A percentile compares a stretch with the other conserved stretches of the same genome.
phyloP scores from a whole-genome alignment of 139 green algal genomes.

The Haematococcus lacustris region DNA sequence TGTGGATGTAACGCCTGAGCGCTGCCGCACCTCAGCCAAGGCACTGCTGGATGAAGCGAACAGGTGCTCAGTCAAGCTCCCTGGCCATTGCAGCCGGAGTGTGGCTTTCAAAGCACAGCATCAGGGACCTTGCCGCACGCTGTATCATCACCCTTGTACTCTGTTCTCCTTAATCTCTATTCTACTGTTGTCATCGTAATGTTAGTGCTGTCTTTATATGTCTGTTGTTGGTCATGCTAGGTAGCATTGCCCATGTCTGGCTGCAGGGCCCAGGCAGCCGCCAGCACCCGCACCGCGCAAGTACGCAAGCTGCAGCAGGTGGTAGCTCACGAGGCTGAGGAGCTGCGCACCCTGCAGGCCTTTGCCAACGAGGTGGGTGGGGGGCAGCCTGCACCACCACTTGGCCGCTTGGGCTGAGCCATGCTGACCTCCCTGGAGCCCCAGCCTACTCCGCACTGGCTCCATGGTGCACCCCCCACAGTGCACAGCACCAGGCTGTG shows the following conservation, averaged over 20 bases:
- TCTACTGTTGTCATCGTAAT: too few species aligned
- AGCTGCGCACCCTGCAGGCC: neutral
- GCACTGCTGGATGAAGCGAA: neutral
- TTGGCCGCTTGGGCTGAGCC: too few species aligned
- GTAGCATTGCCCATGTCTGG: neutral
- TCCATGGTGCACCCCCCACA: too few species aligned
- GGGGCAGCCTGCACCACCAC: too few species aligned
- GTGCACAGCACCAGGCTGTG: too few species aligned
- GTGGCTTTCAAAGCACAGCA: neutral
- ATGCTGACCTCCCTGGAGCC: too few species aligned
- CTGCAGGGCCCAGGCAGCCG: neutral
- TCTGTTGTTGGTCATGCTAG: neutral
- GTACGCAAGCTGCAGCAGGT: slow-evolving; percentile 2
- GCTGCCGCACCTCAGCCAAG: neutral
- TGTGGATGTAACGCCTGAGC: neutral
- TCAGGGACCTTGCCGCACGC: neutral
- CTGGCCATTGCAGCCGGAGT: neutral
- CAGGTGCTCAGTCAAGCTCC: neutral
- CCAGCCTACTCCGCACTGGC: too few species aligned
- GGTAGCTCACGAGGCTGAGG: neutral
- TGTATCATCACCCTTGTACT: neutral
- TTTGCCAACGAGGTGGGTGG: neutral
- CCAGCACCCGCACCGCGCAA: neutral
- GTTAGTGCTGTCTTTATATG: too few species aligned
- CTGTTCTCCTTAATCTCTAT: too few species aligned